Evolutionary conservation across 148 eudicot genomes (phyloP).

Genomic region (Polygonum maritimum): DNA sequence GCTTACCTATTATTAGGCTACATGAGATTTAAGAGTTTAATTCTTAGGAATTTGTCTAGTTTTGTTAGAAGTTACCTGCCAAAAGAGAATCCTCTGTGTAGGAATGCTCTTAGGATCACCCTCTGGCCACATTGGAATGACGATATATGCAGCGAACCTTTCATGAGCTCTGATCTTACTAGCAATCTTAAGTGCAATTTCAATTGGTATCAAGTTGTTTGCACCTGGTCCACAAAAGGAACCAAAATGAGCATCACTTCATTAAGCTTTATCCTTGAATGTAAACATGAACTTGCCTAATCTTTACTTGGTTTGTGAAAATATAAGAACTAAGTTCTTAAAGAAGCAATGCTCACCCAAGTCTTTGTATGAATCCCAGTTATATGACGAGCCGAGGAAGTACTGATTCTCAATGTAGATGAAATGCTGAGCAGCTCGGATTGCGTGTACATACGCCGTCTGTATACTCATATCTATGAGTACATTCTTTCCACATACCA

Average conservation of each 20-base stretch:
- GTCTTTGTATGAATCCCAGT: slow-evolving; percentile 64
- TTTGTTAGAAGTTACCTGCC: slow-evolving; percentile 52
- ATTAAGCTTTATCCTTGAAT: not conserved
- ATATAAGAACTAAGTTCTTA: not conserved
- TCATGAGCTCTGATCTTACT: slow-evolving; percentile 73
- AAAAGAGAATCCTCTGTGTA: slow-evolving; percentile 78
- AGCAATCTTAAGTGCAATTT: slow-evolving; percentile 79
- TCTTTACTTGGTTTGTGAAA: too few relatives aligned
- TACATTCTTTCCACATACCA: slow-evolving; percentile 90
- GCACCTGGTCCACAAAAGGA: slow-evolving; percentile 46
- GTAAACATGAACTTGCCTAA: too few relatives aligned
- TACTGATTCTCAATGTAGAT: slow-evolving; percentile 95
- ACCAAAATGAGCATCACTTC: not conserved
- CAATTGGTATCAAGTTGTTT: slow-evolving; percentile 90
- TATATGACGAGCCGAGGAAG: slow-evolving; percentile 88
- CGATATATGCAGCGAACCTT: slow-evolving; percentile 82
- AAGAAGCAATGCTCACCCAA: slow-evolving; percentile 4
- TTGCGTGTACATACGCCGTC: slow-evolving; percentile 83
- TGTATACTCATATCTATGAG: slow-evolving; percentile 98
- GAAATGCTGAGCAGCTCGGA: slow-evolving; percentile 89
- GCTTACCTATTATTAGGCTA: not conserved
- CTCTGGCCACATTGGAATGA: slow-evolving; percentile 99
- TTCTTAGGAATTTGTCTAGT: not conserved
- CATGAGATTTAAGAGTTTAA: not conserved
- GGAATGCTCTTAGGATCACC: slow-evolving; percentile 83